phyloP scores from a whole-genome alignment of 2,329 filamentous ascomycete genomes.

The Sarocladiaceae sp. region DNA sequence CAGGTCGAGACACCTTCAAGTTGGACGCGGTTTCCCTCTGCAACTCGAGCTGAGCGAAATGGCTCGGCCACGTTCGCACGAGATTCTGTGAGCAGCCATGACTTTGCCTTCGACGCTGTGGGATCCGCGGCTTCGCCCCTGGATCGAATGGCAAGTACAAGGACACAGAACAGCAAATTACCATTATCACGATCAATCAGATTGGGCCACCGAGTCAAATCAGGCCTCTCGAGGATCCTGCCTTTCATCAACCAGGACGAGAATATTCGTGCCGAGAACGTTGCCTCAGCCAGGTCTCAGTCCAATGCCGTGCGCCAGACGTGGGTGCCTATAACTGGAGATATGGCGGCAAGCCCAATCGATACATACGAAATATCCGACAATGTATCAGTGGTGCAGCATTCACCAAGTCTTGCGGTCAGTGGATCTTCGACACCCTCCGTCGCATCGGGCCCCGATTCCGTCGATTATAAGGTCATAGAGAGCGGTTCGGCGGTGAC shows the following conservation, averaged over 20 bases:
- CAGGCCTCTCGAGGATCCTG: conserved; percentile 21
- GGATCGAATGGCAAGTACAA: background rate
- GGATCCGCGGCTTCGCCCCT: background rate
- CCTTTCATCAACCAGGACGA: conserved; percentile 3
- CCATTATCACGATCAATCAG: background rate
- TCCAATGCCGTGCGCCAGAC: background rate
- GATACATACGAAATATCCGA: too few species aligned
- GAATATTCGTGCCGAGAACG: background rate
- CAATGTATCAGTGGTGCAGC: background rate
- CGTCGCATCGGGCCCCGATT: background rate
- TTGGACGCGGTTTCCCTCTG: conserved; percentile 10
- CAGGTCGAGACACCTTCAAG: background rate
- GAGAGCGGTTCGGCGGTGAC: background rate
- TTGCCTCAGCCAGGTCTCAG: background rate
- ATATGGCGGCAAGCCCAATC: conserved; percentile 1
- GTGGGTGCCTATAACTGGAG: background rate
- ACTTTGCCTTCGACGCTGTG: background rate
- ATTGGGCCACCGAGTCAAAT: conserved; percentile 16
- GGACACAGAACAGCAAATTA: background rate
- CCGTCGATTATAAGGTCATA: background rate
- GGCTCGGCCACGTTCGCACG: background rate
- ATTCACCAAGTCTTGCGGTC: background rate
- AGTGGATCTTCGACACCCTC: background rate
- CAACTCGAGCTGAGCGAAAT: conserved; percentile 8
- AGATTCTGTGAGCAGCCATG: background rate